phyloP scores from a whole-genome alignment of 108 stramenopile genomes.

The Nitzschia putrida region DNA sequence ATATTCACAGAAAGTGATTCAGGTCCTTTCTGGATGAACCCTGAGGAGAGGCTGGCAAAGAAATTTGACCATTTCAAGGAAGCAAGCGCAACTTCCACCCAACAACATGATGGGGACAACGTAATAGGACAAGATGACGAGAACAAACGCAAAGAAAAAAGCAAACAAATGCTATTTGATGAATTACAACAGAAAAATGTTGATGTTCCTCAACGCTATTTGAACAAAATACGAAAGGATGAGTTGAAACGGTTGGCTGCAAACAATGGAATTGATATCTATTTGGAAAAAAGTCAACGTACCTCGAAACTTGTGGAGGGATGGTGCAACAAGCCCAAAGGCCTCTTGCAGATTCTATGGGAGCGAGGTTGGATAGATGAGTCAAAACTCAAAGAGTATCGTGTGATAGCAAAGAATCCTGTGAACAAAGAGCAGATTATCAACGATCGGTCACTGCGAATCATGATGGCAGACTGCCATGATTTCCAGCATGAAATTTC shows the following conservation, averaged over 20 bases:
- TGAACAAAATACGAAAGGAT: background rate
- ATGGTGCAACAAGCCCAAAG: constrained; percentile 27
- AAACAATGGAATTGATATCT: constrained; percentile 4
- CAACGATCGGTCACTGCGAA: background rate
- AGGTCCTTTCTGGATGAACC: background rate
- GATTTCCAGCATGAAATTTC: constrained; percentile 8
- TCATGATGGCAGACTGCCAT: background rate
- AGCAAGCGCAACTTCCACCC: no score
- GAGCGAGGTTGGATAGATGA: constrained; percentile 36
- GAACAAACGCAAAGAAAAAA: background rate
- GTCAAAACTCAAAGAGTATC: background rate
- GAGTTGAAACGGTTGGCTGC: background rate
- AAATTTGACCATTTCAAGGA: background rate
- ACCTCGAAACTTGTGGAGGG: constrained; percentile 10
- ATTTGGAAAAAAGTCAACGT: no score
- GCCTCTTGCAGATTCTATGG: constrained; percentile 24
- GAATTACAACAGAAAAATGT: background rate
- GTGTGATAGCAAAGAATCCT: background rate
- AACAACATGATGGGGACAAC: no score
- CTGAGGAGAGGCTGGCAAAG: background rate
- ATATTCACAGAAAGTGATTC: background rate
- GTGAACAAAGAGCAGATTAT: background rate
- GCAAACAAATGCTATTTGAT: background rate
- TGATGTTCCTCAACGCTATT: background rate
- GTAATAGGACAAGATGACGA: background rate